Evolutionary conservation across 139 green algal genomes (phyloP), one percentile per base, ranked within the genome.

Genomic region (Trebouxia sp.): DNA sequence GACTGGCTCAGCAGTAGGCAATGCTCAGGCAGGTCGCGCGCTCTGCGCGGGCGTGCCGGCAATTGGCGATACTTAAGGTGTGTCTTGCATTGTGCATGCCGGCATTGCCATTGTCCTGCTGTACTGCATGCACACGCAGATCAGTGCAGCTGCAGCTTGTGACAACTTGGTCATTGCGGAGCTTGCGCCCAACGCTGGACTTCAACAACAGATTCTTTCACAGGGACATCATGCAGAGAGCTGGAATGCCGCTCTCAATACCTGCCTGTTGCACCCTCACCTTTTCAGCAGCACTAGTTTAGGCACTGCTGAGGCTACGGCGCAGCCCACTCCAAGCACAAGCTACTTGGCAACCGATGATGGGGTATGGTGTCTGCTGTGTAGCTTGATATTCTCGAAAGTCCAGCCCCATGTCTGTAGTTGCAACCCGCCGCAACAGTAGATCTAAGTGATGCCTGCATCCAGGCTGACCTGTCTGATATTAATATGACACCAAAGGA

Each of bases 401-500:
- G n/a, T n/a, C n/a, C n/a, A n/a, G n/a, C n/a, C n/a, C n/a, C n/a
- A n/a, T n/a, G n/a, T n/a, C n/a, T n/a, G n/a, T n/a, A n/a, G n/a
- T n/a, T n/a, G n/a, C n/a, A n/a, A n/a, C n/a, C n/a, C n/a, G n/a
- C n/a, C n/a, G n/a, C n/a, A n/a, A n/a, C n/a, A n/a, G n/a, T n/a
- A n/a, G n/a, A n/a, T n/a, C n/a, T n/a, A n/a, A n/a, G n/a, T n/a
- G n/a, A n/a, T n/a, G n/a, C n/a, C n/a, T 58, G 50, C 5, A 15
- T 81, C 53, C 72, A 87, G 62, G 79, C 76, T 9, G 83, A 84
- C 6, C 58, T 85, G 2, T 35, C 76, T 45, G 53, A 58, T n/a
- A 53, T 45, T 37, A 70, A 80, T 30, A 65, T 94, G 30, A 95
- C 93, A 17, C 92, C 91, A 28, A 62, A 48, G n/a, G 76, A 90